Evolutionary conservation across 169 alveolate species (phyloP).

Genomic region (Sarcocystis neurona): DNA sequence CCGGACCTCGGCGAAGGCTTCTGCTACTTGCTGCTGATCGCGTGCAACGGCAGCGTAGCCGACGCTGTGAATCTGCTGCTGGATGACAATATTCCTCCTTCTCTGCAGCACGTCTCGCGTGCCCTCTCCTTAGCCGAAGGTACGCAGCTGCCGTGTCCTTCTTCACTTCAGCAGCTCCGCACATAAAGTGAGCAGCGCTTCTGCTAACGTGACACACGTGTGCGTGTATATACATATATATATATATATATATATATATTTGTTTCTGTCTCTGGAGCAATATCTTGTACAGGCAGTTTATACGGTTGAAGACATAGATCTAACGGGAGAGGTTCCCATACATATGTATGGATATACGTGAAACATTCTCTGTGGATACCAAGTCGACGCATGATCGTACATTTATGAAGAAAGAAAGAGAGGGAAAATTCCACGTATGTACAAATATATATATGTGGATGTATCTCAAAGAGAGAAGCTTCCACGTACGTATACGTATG

Average conservation of each 20-base stretch:
- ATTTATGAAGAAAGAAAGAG: too few species aligned
- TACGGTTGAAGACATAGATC: too few species aligned
- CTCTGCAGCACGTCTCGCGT: neutral
- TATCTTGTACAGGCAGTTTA: neutral
- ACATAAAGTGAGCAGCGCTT: neutral
- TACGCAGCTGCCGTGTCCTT: neutral
- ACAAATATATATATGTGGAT: too few species aligned
- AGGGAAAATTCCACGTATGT: too few species aligned
- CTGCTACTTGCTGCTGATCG: neutral
- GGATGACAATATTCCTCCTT: neutral
- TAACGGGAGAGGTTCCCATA: too few species aligned
- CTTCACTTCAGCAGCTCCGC: neutral
- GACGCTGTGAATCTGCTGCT: neutral
- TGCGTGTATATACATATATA: neutral
- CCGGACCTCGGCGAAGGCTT: slow-evolving; percentile 8
- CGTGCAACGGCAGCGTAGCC: neutral
- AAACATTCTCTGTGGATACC: too few species aligned
- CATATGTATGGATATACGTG: too few species aligned
- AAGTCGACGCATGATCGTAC: too few species aligned
- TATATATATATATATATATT: too few species aligned
- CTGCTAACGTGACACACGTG: neutral
- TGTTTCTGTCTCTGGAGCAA: neutral
- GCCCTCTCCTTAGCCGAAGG: neutral
- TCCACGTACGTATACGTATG: too few species aligned
- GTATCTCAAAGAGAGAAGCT: too few species aligned